Percentiles rank a stretch among this genome's conserved stretches.
These are phyloP conservation scores for Neopestalotiopsis sp. DNA, from an alignment of 2,329 filamentous ascomycete genomes.

Conservation along the genomic window DNA sequence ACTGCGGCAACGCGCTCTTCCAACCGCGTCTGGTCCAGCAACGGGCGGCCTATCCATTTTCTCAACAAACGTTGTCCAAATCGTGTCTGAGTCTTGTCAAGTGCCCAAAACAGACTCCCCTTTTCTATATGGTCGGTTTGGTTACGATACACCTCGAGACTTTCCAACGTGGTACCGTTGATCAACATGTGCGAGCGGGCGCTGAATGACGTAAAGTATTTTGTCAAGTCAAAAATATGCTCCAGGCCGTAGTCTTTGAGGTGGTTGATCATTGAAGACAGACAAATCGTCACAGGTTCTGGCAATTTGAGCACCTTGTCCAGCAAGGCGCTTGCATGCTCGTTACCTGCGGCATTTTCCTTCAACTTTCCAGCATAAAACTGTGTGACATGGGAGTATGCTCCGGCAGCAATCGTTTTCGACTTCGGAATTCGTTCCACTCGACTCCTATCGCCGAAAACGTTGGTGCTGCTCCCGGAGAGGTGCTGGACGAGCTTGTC, in stretches of 20 bases:
- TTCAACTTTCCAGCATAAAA: constrained; percentile 92
- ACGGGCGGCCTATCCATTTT: constrained; percentile 92
- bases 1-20: constrained; percentile 84
- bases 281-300: constrained; percentile 85
- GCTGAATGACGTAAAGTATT: constrained; percentile 96
- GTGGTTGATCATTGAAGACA: constrained; percentile 96
- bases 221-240: constrained; percentile 94
- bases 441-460: constrained; percentile 88
- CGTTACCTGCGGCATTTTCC: constrained; percentile 58
- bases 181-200: constrained; percentile 94
- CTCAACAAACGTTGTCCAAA: constrained; percentile 87
- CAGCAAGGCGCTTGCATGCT: constrained; percentile 69
- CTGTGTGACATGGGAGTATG: constrained; percentile 86
- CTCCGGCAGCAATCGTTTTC: constrained; percentile 83
- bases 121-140: constrained; percentile 84
- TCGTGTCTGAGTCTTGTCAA: constrained; percentile 89
- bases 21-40: constrained; percentile 77
- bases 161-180: constrained; percentile 92
- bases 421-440: constrained; percentile 79
- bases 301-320: constrained; percentile 87
- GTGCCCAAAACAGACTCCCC: constrained; percentile 92
- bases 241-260: constrained; percentile 90
- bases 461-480: constrained; percentile 86
- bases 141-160: constrained; percentile 94
- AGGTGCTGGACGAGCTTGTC: constrained; percentile 92